These are phyloP conservation scores for Solanum virginianum DNA, from an alignment of 257 asterid genomes.

Conservation along the genomic window DNA sequence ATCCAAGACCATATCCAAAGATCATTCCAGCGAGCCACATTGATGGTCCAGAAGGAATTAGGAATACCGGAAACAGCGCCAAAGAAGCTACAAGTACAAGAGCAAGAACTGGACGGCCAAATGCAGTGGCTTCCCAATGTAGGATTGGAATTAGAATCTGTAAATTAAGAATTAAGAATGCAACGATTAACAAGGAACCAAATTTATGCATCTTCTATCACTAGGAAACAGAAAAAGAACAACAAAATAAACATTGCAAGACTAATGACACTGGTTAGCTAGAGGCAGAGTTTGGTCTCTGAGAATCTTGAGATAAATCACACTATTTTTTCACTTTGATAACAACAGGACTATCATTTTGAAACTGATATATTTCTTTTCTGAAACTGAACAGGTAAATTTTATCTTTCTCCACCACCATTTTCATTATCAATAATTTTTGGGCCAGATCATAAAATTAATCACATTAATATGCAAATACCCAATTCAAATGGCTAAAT, in stretches of 20 bases:
- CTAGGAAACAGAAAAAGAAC: not conserved
- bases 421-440: not conserved
- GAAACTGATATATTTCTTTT: not conserved
- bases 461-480: not conserved
- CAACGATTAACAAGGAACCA: not conserved
- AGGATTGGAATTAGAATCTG: slow-evolving; percentile 9
- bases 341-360: not conserved
- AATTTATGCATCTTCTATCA: not conserved
- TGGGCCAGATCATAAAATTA: not conserved
- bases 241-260: not conserved
- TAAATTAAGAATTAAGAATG: not conserved
- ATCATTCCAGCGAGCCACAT: slow-evolving; percentile 33
- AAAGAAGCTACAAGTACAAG: slow-evolving; percentile 16
- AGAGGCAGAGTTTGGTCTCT: not conserved
- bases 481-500: not conserved
- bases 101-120: slow-evolving; percentile 19
- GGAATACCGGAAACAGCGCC: slow-evolving; percentile 17
- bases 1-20: slow-evolving; percentile 25
- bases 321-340: not conserved
- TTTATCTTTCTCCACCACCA: not conserved
- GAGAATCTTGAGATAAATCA: not conserved
- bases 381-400: not conserved
- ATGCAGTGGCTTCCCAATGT: slow-evolving; percentile 22
- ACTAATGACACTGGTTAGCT: not conserved
- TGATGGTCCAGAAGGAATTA: slow-evolving; percentile 29